Base-by-base conservation (phyloP, 371 early-diverging fungal species). In the Lichtheimia corymbifera region DNA sequence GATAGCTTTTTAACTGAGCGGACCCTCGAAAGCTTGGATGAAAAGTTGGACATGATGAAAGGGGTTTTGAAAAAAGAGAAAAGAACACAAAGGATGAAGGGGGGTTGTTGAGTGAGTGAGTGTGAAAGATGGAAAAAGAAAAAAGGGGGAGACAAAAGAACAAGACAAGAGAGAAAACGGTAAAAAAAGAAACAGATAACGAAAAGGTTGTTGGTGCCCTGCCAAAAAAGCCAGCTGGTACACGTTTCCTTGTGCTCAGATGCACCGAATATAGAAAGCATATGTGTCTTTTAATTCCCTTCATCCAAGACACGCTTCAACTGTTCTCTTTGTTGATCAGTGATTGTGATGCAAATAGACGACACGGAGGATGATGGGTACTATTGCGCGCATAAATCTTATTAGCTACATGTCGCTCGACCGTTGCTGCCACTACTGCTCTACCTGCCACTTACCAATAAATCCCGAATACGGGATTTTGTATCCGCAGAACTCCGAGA, bases 21-120 rank as follows among this genome's bases (percentile, higher is more conserved):
- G 41, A 77, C 66, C 55, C 68, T 66, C 20, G 59, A 60, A 40
- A 74, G 63, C 57, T 71, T 77, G 35, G 74, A 70, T 14, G 73
- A 68, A 61, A 73, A 71, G 3, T 64, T 61, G 17, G 71, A 65
- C 71, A 71, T 72, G 50, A 25, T 50, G 14, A 49, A 42, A 49
- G 22, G 43, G 43, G 28, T 18, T 20, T 50, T 50, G 14, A 55
- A 35, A 44, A 55, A 35, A 44, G 50, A 51, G 12, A 42, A 28
- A 7, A 7, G 7, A 28, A 28, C 28, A 28, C 28, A 28, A 28
- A 35, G 11, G 35, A 35, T 35, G 35, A 35, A 35, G 35, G 35
- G 35, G 35, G 35, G 4, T 30, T 30, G 30, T 30, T 30, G 30
- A 53, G 52, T 44, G 35, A 54, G 53, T n/a, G 43, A 61, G 30